phyloP scores from a whole-genome alignment of 2,329 filamentous ascomycete genomes.

The Septoria linicola region DNA sequence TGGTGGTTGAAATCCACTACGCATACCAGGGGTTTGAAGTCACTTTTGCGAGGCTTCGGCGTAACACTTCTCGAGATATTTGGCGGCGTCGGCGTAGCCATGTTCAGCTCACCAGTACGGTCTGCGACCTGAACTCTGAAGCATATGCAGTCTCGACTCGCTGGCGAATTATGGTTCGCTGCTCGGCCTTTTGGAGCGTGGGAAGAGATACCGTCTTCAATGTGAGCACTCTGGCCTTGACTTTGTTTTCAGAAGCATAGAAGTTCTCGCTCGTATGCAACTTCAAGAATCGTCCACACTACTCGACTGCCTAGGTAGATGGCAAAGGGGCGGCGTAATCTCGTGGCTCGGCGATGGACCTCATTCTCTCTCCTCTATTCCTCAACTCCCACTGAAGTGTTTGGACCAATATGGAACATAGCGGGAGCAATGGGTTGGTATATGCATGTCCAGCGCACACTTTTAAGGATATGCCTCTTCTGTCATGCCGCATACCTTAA shows the following conservation, averaged over 20 bases:
- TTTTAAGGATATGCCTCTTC: constrained; percentile 3
- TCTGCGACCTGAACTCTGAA: not conserved
- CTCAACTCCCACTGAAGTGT: not conserved
- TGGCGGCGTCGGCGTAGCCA: constrained; percentile 7
- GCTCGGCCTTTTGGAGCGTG: no score
- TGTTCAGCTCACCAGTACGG: no score
- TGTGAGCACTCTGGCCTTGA: no score
- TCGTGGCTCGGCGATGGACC: constrained; percentile 10
- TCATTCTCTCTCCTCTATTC: not conserved
- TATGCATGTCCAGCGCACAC: constrained; percentile 13
- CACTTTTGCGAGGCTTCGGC: constrained; percentile 3
- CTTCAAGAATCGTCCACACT: no score
- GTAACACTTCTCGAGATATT: constrained; percentile 3
- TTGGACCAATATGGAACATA: not conserved
- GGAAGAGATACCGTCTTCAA: no score
- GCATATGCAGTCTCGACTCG: not conserved
- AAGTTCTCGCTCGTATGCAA: no score
- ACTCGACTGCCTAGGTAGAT: not conserved
- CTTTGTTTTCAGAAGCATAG: no score
- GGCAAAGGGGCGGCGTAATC: constrained; percentile 9
- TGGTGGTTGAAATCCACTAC: constrained; percentile 57
- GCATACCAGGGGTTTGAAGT: constrained; percentile 50
- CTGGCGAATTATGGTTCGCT: no score
- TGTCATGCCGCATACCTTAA: not conserved
- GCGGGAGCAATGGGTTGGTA: constrained; percentile 8